Evolutionary conservation across 2,329 filamentous ascomycete genomes (phyloP).

Genomic region (Pseudopyrenochaeta lycopersici): DNA sequence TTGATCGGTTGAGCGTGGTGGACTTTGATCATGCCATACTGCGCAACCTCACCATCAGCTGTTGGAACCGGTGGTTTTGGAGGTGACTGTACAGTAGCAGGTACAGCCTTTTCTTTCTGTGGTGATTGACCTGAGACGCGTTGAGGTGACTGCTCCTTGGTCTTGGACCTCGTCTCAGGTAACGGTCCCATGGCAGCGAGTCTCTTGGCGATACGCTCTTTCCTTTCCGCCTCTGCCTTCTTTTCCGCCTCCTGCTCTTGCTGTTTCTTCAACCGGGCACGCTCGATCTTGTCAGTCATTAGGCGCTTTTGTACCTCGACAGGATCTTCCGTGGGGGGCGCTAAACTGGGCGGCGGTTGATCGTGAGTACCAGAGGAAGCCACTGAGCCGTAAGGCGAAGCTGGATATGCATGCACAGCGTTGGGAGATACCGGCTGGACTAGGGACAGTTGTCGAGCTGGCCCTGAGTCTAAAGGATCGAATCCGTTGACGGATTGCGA

Average conservation of each 20-base stretch:
- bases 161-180: slow-evolving; percentile 39
- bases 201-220: slow-evolving; percentile 76
- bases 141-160: slow-evolving; percentile 50
- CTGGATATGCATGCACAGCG: slow-evolving; percentile 41
- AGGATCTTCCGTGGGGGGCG: slow-evolving; percentile 66
- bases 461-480: slow-evolving; percentile 30
- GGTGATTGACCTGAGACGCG: slow-evolving; percentile 42
- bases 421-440: slow-evolving; percentile 42
- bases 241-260: slow-evolving; percentile 65
- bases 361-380: slow-evolving; percentile 36
- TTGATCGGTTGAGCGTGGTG: slow-evolving; percentile 64
- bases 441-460: slow-evolving; percentile 31
- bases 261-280: slow-evolving; percentile 73
- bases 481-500: slow-evolving; percentile 42
- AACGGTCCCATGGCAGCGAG: slow-evolving; percentile 74
- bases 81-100: slow-evolving; percentile 53
- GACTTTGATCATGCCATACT: slow-evolving; percentile 70
- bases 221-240: slow-evolving; percentile 74
- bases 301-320: slow-evolving; percentile 71
- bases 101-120: slow-evolving; percentile 56
- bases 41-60: slow-evolving; percentile 65
- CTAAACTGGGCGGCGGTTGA: slow-evolving; percentile 36
- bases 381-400: slow-evolving; percentile 47
- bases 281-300: slow-evolving; percentile 75
- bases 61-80: slow-evolving; percentile 68